Conservation (phyloP, 257 asterid species). For the Plantago major region DNA sequence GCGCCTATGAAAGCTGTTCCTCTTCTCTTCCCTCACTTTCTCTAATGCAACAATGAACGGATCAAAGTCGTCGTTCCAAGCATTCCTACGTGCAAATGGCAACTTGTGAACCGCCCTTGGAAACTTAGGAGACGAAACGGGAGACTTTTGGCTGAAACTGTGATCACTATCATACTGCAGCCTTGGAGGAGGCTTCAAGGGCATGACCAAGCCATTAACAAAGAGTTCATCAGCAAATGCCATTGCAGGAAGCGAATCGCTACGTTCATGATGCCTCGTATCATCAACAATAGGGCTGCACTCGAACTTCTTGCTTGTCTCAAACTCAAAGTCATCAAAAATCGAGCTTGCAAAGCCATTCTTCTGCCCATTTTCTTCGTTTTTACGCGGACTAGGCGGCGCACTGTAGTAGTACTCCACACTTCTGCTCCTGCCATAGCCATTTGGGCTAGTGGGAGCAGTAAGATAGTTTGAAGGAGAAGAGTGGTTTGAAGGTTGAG, state of each 20-base stretch:
- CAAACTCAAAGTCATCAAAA: conserved; percentile 56
- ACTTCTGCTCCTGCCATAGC: conserved; percentile 16
- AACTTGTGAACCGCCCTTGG: conserved; percentile 38
- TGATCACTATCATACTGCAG: conserved; percentile 30
- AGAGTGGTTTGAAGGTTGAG: conserved; percentile 25
- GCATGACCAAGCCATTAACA: conserved; percentile 57
- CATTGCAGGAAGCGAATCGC: conserved; percentile 49
- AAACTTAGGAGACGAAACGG: conserved; percentile 38
- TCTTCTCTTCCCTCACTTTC: conserved; percentile 38
- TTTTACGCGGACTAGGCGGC: conserved; percentile 40
- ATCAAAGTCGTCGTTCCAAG: conserved; percentile 45
- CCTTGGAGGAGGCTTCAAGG: conserved; percentile 74
- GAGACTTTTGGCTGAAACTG: conserved; percentile 24
- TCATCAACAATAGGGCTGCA: conserved; percentile 4
- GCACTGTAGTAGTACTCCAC: conserved; percentile 45
- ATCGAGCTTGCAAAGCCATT: background rate
- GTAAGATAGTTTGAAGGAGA: conserved; percentile 32
- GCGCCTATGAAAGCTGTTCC: conserved; percentile 42
- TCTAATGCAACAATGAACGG: conserved; percentile 10
- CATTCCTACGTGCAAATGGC: conserved; percentile 38
- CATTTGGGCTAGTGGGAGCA: conserved; percentile 49
- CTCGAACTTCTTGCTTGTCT: conserved; percentile 43
- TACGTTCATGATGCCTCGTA: conserved; percentile 23
- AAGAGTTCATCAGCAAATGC: conserved; percentile 72
- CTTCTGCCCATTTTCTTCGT: background rate